Conservation (phyloP, 176 grass and related monocot genomes). For the Alopecurus myosuroides region DNA sequence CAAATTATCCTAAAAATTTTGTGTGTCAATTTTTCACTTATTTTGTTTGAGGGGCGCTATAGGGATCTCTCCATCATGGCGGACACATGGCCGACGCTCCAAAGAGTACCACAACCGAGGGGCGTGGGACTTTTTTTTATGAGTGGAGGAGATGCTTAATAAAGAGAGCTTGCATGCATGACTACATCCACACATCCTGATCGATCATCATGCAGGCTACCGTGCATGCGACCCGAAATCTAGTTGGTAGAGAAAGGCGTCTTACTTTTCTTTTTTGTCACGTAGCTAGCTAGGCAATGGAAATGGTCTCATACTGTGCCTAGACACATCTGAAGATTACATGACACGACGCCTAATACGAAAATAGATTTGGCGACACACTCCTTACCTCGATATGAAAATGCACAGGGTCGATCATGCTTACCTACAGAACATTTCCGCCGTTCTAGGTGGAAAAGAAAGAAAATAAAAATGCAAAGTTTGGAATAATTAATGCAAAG, state of each 20-base stretch:
- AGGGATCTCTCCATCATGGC: too few species aligned
- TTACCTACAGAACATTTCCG: neutral
- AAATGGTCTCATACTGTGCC: neutral
- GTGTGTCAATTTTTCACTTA: too few species aligned
- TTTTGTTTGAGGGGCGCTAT: too few species aligned
- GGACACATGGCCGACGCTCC: too few species aligned
- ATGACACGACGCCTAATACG: neutral
- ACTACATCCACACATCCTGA: neutral
- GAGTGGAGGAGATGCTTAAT: too few species aligned
- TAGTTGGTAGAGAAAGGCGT: conserved; percentile 15
- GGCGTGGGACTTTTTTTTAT: too few species aligned
- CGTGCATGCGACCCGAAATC: neutral
- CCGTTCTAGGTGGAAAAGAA: neutral
- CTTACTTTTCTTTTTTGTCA: neutral
- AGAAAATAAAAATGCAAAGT: neutral
- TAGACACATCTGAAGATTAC: neutral
- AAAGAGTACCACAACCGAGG: too few species aligned
- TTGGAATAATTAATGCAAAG: neutral
- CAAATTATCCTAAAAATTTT: too few species aligned
- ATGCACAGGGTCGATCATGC: neutral
- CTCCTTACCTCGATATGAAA: neutral
- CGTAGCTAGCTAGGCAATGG: neutral
- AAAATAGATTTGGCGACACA: neutral
- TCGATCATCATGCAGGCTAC: neutral
- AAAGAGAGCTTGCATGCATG: neutral